Evolutionary conservation across 257 asterid genomes (phyloP), one percentile per base, ranked within the genome.

Genomic region (Linaria vulgaris): DNA sequence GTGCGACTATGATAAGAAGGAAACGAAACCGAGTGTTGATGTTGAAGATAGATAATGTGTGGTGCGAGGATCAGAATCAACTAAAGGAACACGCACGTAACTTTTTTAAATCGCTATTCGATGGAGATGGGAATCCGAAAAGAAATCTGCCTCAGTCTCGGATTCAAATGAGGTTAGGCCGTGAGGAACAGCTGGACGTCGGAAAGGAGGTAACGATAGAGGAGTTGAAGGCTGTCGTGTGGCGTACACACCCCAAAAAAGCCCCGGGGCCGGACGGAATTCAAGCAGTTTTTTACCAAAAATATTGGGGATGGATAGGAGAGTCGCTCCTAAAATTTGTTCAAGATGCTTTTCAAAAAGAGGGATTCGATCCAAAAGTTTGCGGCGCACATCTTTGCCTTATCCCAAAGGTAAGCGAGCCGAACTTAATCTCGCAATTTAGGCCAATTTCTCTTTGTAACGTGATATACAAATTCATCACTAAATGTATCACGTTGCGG

Each of bases 251-350:
- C 17, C 24, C 24, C 10, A 13, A 13, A 3, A 57, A 57, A 12
- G 47, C 63, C 1, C 64, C 51, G 11, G 34, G 64, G 10, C 64
- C 64, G 9, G 64, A 59, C 9, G 64, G 64, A 0, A 17, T 38
- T 0, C 51, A 59, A 41, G 58, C 37, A 6, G 0, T 52, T 21
- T 22, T 52, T 3, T 52, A 52, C 15, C 58, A 52, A 52, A n/a
- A 52, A 20, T 1, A n/a, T 2, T 14, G 38, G 64, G 51, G 13
- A 1, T n/a, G 13, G 15, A 9, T 39, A 0, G 34, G 31, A 5
- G 24, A 39, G 3, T 38, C 64, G 1, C 1, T 22, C 10, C 5
- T 7, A 10, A 19, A 21, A 0, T 22, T 52, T 9, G 23, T 21
- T 4, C n/a, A 52, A 1, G 34, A 9, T n/a, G 24, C 24, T 1